These are phyloP conservation scores for Fimicolochytrium jonesii DNA, from an alignment of 192 early-diverging fungal species.

Conservation along the genomic window DNA sequence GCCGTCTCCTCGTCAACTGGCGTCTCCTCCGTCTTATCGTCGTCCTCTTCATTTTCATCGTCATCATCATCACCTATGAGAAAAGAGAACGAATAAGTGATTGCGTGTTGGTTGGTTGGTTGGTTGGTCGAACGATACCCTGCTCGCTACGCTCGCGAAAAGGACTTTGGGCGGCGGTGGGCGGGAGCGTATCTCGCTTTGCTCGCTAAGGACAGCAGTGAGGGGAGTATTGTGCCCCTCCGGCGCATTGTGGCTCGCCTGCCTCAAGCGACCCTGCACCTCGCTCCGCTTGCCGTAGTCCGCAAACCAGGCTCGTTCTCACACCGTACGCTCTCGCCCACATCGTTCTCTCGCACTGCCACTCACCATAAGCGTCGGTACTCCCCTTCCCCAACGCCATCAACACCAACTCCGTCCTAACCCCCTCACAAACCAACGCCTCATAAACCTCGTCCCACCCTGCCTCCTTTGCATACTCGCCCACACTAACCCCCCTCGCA, in stretches of 20 bases:
- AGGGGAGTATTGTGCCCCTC: too few species aligned
- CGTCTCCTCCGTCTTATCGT: constrained; percentile 37
- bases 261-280: too few species aligned
- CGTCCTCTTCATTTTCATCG: constrained; percentile 28
- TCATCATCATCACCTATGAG: constrained; percentile 42
- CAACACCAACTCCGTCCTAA: constrained; percentile 78
- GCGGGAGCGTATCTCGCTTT: too few species aligned
- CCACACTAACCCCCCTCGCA: constrained; percentile 67
- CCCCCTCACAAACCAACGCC: constrained; percentile 76
- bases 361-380: constrained; percentile 34
- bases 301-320: constrained; percentile 22
- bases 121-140: too few species aligned
- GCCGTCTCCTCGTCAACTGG: background rate
- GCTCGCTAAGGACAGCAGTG: too few species aligned
- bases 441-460: constrained; percentile 72
- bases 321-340: constrained; percentile 30
- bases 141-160: too few species aligned
- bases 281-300: background rate
- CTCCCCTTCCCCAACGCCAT: constrained; percentile 43
- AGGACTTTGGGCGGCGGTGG: too few species aligned
- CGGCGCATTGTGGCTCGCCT: too few species aligned
- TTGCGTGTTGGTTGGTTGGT: background rate
- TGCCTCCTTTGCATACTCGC: constrained; percentile 72
- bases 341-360: constrained; percentile 19
- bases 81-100: background rate